Conservation (phyloP, 768 basidiomycete genomes). For the Tulasnella sp. region DNA sequence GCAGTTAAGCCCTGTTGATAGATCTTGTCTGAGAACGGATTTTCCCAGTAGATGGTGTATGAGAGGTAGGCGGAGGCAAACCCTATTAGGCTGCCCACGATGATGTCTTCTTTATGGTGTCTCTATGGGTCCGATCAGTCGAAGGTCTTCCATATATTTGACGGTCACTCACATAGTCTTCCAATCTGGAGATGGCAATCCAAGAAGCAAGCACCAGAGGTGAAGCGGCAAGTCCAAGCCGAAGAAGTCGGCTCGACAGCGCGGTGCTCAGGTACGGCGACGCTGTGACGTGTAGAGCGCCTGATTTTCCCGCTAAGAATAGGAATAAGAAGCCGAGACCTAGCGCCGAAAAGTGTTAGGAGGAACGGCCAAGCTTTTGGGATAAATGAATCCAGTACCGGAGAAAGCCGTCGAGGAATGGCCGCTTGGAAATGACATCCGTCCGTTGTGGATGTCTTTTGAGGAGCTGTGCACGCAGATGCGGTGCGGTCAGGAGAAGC, state of each 20-base stretch:
- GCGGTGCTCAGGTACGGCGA: constrained; percentile 41
- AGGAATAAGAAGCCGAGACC: constrained; percentile 58
- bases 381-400: constrained; percentile 37
- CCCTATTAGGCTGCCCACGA: constrained; percentile 60
- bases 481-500: constrained; percentile 23
- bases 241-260: constrained; percentile 48
- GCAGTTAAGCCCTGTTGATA: neutral
- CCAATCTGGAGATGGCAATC: constrained; percentile 59
- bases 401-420: constrained; percentile 65
- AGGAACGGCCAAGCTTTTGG: neutral
- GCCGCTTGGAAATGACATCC: constrained; percentile 63
- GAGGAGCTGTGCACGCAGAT: constrained; percentile 37
- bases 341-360: constrained; percentile 3
- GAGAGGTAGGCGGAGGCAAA: constrained; percentile 47
- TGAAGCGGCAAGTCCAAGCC: constrained; percentile 48
- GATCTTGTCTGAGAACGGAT: constrained; percentile 47
- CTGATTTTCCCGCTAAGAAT: constrained; percentile 62
- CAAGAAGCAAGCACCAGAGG: constrained; percentile 57
- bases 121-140: constrained; percentile 41
- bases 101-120: constrained; percentile 67
- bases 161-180: constrained; percentile 57
- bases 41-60: constrained; percentile 65
- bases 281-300: constrained; percentile 50
- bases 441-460: constrained; percentile 46
- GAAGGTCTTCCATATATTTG: constrained; percentile 15